Evolutionary conservation across 2,329 filamentous ascomycete genomes (phyloP), one percentile per base, ranked within the genome.

Genomic region (Ceratocystis variospora): DNA sequence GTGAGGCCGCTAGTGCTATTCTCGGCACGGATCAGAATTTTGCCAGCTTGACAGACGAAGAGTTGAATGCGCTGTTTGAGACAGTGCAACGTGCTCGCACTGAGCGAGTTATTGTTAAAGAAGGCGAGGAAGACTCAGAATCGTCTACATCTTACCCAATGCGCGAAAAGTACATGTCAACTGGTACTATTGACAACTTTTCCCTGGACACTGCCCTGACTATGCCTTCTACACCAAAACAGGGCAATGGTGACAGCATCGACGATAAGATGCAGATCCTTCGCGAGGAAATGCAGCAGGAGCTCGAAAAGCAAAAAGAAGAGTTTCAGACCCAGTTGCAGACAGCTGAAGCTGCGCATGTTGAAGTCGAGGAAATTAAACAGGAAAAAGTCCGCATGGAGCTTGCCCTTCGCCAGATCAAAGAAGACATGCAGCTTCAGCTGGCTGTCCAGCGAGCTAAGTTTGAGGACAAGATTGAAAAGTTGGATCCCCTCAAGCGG

Each of bases 151-250:
- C 93, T 0, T 96, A 92, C 72, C 87, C 90, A 1, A 80, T 92
- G 37, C 83, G 94, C 63, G 94, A 99, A 71, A 97, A 97, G 73
- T 97, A 97, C 75, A 84, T 96, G 78, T 96, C 92, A 2, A 94
- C 88, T 66, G 93, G 93, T 1, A 96, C 93, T 0, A 81, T 97
- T 64, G 94, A 99, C 76, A 96, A 96, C 73, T 94, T 96, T 72
- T 97, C 93, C 1, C 80, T 99, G 17, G 94, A 99, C 73, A 99
- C 94, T 1, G 88, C 87, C 12, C 80, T 99, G 63, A 99, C 94
- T 0, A 91, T 96, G 81, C 94, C 94, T 1, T 95, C 91, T 0
- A 97, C 93, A 0, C 94, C 94, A 1, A 89, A 85, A 68, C 86
- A 88, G 68, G 83, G 82, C 28, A 33, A 57, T 57, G 53, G 53